Evolutionary conservation across 495 filamentous ascomycete genomes (phyloP), one percentile per base, ranked within the genome.

Genomic region (Chaetomidium leptoderma): DNA sequence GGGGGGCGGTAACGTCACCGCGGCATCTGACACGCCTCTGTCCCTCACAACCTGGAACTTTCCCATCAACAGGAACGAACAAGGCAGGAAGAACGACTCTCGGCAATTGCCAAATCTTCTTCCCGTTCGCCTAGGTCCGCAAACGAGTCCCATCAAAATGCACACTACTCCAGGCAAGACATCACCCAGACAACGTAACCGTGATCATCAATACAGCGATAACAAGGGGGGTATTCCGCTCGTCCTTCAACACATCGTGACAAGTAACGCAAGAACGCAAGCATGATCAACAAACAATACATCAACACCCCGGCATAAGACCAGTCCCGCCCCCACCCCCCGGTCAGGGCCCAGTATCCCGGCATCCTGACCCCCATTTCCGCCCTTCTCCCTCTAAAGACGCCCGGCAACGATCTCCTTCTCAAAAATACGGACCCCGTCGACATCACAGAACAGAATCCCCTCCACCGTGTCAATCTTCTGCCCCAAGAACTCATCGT

Each of bases 391-490:
- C 30, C 46, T 11, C 26, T 47, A 78, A 2, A 78, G 54, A 5
- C 71, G 58, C 2, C 77, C 77, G 36, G 27, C 58, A 11, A 70
- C 59, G 24, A 80, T 59, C 59, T 82, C 77, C 64, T 78, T 80
- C 67, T 76, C 69, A 26, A 79, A 82, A 45, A 82, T 80, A 50
- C 70, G 67, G 7, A 82, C 66, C 2, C 71, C 74, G 45, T 55
- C 63, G n/a, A 81, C 66, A 43, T 82, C 77, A 49, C 69, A 76
- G 58, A 78, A 79, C 24, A 63, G 63, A 21, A 76, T 57, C 8
- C 68, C 67, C 39, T 74, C 75, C 1, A 77, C 26, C 9, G 70
- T 59, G 52, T 76, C 72, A 1, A 76, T 62, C 54, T 66, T 70
- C 13, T 39, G 0, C 43, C 55, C 19, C 26, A 45, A 17, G 19